Evolutionary conservation across 352 stramenopile species (phyloP), one percentile per base, ranked within the genome.

Genomic region (Pythium brassicae): DNA sequence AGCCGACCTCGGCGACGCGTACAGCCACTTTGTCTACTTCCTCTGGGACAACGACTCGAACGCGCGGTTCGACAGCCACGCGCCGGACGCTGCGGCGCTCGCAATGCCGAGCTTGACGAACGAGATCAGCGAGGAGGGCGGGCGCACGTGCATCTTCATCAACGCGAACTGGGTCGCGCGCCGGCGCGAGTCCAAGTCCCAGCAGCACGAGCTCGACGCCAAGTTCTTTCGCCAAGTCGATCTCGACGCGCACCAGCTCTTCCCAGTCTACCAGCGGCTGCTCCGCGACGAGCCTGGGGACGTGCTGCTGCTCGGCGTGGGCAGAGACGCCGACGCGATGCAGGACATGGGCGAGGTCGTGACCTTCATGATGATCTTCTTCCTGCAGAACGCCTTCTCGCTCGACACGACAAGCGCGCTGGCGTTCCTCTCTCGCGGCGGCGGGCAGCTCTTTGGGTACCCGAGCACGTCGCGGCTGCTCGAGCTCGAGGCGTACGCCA

Each of bases 1-100:
- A 59, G 52, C 61, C 40, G 57, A 66, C 27, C 55, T 78, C 55
- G 72, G 81, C 29, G 47, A 53, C 11, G n/a, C 59, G 37, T 83
- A 81, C 54, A 52, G 54, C n/a, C 73, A 85, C 47, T 83, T 82
- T 32, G 62, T 86, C 35, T 86, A 80, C 55, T 59, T 86, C 32
- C 69, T 65, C 53, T 83, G 63, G 59, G 37, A 49, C 15, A 37
- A 51, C 17, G 32, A 57, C 25, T n/a, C 64, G 44, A 63, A 65
- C 25, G 45, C 51, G 51, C 62, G 51, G 8, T 59, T 53, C 22
- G 49, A 57, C 23, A 26, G n/a, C 12, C 25, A 43, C n/a, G 25
- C n/a, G 12, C 25, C 20, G 0, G 23, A 50, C 23, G 19, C 14
- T 22, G 15, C 27, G 2, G 26, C 32, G 0, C 23, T 42, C n/a